Percentiles rank a stretch among this genome's conserved stretches.
Evolutionary conservation across 352 stramenopile genomes (phyloP).

Genomic region (Pythium grandisporangium): DNA sequence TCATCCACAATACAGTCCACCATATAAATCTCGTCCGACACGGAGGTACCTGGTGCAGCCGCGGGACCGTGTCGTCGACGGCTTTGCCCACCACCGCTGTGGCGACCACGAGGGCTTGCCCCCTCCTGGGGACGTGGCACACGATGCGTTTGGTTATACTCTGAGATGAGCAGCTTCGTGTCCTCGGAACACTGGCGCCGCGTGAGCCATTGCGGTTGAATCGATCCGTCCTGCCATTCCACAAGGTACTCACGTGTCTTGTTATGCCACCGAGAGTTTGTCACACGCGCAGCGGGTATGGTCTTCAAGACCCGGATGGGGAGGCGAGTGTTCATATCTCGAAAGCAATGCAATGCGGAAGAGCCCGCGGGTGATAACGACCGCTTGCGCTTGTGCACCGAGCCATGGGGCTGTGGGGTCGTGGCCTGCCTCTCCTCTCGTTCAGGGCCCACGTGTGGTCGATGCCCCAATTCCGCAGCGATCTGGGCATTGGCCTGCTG

Average conservation of each 20-base stretch:
- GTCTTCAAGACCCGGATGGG: too few relatives aligned
- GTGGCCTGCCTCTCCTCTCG: too few relatives aligned
- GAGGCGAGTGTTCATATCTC: too few relatives aligned
- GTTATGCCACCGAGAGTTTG: neutral
- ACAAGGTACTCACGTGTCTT: slow-evolving; percentile 2
- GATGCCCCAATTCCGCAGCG: too few relatives aligned
- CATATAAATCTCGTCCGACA: slow-evolving; percentile 29
- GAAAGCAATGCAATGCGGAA: too few relatives aligned
- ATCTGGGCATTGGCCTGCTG: too few relatives aligned
- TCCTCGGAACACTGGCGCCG: neutral
- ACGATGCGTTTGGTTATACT: too few relatives aligned
- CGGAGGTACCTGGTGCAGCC: neutral
- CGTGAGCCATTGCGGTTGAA: neutral
- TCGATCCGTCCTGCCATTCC: neutral
- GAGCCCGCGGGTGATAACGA: too few relatives aligned
- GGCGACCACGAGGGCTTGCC: neutral
- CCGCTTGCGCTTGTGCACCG: too few relatives aligned
- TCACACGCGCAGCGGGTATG: neutral
- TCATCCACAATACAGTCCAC: slow-evolving; percentile 59
- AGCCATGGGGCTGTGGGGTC: too few relatives aligned
- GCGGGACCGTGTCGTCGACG: neutral
- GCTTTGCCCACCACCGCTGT: neutral
- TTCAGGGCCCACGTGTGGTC: too few relatives aligned
- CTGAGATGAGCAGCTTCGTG: neutral
- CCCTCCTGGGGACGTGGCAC: too few relatives aligned